Percentiles rank a stretch among this genome's conserved stretches.
phyloP scores from a whole-genome alignment of 2,329 filamentous ascomycete genomes.

The Ceratocystiopsis brevicomis region DNA sequence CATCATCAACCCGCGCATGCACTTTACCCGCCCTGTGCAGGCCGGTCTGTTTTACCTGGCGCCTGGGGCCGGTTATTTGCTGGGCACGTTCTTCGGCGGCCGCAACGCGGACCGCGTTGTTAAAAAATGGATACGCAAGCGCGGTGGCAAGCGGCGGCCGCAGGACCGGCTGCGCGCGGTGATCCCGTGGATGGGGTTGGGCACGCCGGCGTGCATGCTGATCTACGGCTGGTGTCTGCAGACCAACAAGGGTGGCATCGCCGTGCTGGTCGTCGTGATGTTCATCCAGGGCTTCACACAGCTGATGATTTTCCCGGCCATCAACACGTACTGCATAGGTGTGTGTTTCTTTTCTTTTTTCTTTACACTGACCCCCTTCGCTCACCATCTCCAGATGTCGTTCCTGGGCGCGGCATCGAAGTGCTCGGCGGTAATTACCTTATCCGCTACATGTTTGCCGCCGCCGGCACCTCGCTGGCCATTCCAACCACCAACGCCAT shows the following conservation, averaged over 20 bases:
- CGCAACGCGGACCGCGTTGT: conserved; percentile 46
- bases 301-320: conserved; percentile 4
- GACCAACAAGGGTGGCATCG: conserved; percentile 2
- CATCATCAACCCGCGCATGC: conserved; percentile 49
- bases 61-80: conserved; percentile 45
- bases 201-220: conserved; percentile 5
- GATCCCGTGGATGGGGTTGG: conserved; percentile 38
- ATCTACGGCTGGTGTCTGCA: conserved; percentile 5
- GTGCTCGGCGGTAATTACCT: conserved; percentile 66
- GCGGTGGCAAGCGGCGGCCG: conserved; percentile 37
- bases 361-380: conserved; percentile 14
- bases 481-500: conserved; percentile 52
- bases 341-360: not conserved
- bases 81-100: conserved; percentile 48
- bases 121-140: conserved; percentile 37
- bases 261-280: conserved; percentile 1
- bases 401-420: conserved; percentile 49
- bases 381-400: conserved; percentile 48
- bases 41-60: conserved; percentile 52
- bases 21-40: conserved; percentile 40
- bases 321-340: conserved; percentile 4
- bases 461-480: conserved; percentile 48
- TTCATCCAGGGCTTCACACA: conserved; percentile 4
- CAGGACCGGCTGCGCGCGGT: conserved; percentile 49
- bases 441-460: conserved; percentile 55